Evolutionary conservation across 1,284 basidiomycete genomes (phyloP), one percentile per base, ranked within the genome.

Genomic region (Leucoagaricus sp.): DNA sequence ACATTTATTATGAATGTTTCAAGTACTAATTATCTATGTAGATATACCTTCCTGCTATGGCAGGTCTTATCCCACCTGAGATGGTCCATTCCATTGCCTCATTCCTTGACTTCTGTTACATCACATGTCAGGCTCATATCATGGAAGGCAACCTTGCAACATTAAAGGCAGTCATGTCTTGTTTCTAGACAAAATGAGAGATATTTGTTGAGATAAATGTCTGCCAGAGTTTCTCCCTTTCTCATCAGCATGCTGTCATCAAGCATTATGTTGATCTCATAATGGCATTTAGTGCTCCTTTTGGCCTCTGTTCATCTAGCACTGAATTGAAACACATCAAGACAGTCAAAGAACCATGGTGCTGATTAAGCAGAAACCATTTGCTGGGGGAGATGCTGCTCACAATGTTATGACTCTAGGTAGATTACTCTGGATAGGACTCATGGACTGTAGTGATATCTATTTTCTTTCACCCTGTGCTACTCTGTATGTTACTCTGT

Each of bases 311-410:
- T 47, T 65, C 67, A 0, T 70, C 67, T 10, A 70, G 68, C 21
- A 69, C 65, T 0, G 67, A 71, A 36, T 65, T 64, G 8, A 64
- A 63, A 23, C 68, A 70, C 49, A 70, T 74, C 49, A 60, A 58
- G n/a, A 69, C 69, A 13, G 67, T 75, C 0, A 75, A 75, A 55
- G 49, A 67, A n/a, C 72, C 72, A 0, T 75, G 69, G 67, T 60
- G 67, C 1, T 58, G 65, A 0, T 74, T 72, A 2, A 74, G 61
- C 54, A 56, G 58, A 0, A 61, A 59, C 34, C 49, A 69, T 4
- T 60, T 70, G 1, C 62, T 75, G 2, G 46, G 46, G 1, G 69
- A 75, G 44, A 74, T 74, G 65, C 63, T 74, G 2, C 41, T 61
- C 1, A 69, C n/a, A n/a, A n/a, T n/a, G n/a, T n/a, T n/a, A n/a